A percentile compares a stretch with the other conserved stretches of the same genome.
These are phyloP conservation scores for Beauveria sp. DNA, from an alignment of 2,329 filamentous ascomycete species.

Conservation along the genomic window DNA sequence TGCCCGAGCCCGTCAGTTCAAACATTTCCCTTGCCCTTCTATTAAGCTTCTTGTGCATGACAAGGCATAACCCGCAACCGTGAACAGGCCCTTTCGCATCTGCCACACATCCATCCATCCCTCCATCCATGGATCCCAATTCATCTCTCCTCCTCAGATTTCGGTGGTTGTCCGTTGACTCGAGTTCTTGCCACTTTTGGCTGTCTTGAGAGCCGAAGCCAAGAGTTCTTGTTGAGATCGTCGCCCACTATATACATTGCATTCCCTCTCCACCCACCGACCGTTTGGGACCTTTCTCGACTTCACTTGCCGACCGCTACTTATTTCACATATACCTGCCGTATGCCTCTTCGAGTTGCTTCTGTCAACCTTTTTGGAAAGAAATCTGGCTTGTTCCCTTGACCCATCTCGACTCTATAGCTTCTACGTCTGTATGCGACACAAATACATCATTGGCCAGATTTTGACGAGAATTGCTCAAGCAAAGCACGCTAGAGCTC, in stretches of 20 bases:
- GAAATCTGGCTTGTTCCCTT: background rate
- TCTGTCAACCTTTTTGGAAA: background rate
- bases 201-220: background rate
- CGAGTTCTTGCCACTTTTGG: background rate
- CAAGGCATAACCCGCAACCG: slow-evolving; percentile 5
- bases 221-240: slow-evolving; percentile 8
- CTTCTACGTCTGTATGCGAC: background rate
- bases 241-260: slow-evolving; percentile 9
- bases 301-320: background rate
- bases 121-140: background rate
- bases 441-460: background rate
- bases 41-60: slow-evolving; percentile 9
- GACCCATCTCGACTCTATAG: background rate
- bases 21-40: slow-evolving; percentile 3
- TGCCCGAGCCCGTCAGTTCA: slow-evolving; percentile 1
- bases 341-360: background rate
- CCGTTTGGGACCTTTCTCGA: background rate
- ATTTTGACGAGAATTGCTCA: background rate
- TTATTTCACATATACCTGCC: background rate
- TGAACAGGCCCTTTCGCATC: background rate
- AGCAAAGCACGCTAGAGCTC: background rate
- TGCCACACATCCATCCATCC: background rate
- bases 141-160: background rate
- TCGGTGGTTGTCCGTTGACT: background rate
- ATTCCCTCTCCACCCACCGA: slow-evolving; percentile 2